Conservation (phyloP, 805 yeast genomes). For the Yarrowia sp. region DNA sequence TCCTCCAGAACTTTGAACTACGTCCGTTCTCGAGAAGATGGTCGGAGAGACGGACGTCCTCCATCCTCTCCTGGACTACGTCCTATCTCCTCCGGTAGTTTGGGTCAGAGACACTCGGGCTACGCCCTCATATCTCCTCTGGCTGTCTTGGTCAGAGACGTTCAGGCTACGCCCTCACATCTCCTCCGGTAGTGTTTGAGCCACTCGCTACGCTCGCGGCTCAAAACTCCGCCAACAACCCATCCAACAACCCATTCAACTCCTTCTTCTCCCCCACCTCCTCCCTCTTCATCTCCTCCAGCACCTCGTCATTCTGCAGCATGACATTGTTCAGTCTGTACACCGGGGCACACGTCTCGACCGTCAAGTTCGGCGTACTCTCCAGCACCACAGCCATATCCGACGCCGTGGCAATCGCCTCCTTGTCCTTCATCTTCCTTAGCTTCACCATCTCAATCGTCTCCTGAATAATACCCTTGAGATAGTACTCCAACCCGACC, state of each 20-base stretch:
- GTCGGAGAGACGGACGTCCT: too few species aligned
- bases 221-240: slow-evolving; percentile 25
- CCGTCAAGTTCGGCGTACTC: slow-evolving; percentile 49
- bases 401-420: slow-evolving; percentile 48
- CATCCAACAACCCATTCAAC: slow-evolving; percentile 16
- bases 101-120: too few species aligned
- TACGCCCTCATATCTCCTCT: too few species aligned
- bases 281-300: slow-evolving; percentile 4
- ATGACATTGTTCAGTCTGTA: slow-evolving; percentile 49
- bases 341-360: slow-evolving; percentile 51
- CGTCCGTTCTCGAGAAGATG: too few species aligned
- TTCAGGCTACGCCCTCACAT: not conserved
- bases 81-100: too few species aligned
- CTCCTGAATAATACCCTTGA: slow-evolving; percentile 75
- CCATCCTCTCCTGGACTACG: too few species aligned
- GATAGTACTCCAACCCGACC: slow-evolving; percentile 81
- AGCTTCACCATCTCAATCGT: slow-evolving; percentile 75
- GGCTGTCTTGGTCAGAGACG: too few species aligned
- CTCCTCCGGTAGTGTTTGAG: not conserved
- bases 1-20: too few species aligned
- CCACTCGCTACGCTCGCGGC: not conserved
- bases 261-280: slow-evolving; percentile 7
- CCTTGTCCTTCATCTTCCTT: slow-evolving; percentile 56
- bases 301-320: slow-evolving; percentile 50
- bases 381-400: slow-evolving; percentile 50